These are phyloP conservation scores for Lanmaoa pseudosensibilis DNA, from an alignment of 768 basidiomycete species.

Conservation along the genomic window DNA sequence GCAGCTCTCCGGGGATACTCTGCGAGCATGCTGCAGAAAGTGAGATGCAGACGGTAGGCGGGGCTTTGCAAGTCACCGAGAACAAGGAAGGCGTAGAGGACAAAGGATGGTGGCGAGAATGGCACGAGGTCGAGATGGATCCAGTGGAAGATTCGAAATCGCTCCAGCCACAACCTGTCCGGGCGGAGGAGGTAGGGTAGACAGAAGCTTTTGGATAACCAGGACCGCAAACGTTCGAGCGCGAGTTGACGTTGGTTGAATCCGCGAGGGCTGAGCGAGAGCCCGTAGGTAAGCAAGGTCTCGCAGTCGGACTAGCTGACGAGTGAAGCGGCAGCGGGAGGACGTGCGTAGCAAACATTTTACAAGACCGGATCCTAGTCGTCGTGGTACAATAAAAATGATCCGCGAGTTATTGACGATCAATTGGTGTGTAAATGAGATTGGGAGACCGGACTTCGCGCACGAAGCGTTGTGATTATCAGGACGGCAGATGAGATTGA, in stretches of 20 bases:
- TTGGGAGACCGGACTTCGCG: constrained; percentile 2
- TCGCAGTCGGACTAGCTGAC: background rate
- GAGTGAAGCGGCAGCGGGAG: constrained; percentile 1
- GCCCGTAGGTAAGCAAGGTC: background rate
- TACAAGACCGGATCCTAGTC: constrained; percentile 2
- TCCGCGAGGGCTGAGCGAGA: constrained; percentile 25
- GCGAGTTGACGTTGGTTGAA: constrained; percentile 25
- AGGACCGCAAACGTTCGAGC: constrained; percentile 4
- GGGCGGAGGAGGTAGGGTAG: constrained; percentile 21
- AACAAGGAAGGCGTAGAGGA: constrained; percentile 19
- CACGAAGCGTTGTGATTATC: constrained; percentile 26
- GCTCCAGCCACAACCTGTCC: constrained; percentile 15
- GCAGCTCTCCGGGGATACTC: background rate
- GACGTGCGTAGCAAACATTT: constrained; percentile 21
- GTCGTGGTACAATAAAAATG: constrained; percentile 11
- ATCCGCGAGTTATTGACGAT: constrained; percentile 8
- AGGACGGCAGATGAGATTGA: constrained; percentile 18
- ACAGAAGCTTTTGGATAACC: constrained; percentile 8
- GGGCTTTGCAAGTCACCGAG: constrained; percentile 32
- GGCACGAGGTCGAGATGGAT: background rate
- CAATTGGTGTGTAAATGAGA: constrained; percentile 9
- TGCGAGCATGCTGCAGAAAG: constrained; percentile 36
- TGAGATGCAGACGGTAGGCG: constrained; percentile 40
- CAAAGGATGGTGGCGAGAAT: constrained; percentile 10
- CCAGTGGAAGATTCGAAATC: constrained; percentile 1